Evolutionary conservation across 1,139 yeast species (phyloP).

Genomic region (Blastobotrys aristatus): DNA sequence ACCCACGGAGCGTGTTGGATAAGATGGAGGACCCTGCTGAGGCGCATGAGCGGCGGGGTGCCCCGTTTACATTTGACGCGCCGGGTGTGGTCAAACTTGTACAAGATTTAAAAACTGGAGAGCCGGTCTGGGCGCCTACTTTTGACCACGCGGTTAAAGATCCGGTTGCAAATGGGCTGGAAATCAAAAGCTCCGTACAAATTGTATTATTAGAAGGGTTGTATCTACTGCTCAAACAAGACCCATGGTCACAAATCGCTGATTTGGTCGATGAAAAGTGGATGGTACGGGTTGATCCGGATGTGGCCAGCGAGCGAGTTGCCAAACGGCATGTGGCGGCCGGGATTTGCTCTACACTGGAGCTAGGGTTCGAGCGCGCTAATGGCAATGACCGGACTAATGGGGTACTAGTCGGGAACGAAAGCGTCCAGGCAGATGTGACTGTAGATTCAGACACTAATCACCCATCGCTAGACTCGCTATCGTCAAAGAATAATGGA

Average conservation of each 20-base stretch:
- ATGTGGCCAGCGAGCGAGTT: slow-evolving; percentile 50
- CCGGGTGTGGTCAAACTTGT: slow-evolving; percentile 40
- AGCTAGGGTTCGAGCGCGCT: slow-evolving; percentile 59
- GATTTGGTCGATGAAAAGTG: slow-evolving; percentile 35
- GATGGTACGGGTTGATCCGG: slow-evolving; percentile 42
- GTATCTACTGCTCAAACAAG: slow-evolving; percentile 35
- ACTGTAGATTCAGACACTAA: slow-evolving; percentile 14
- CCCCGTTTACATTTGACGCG: slow-evolving; percentile 81
- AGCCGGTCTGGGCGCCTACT: slow-evolving; percentile 60
- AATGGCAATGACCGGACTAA: slow-evolving; percentile 66
- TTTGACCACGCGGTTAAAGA: slow-evolving; percentile 67
- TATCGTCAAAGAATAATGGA: slow-evolving; percentile 25
- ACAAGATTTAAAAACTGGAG: slow-evolving; percentile 34
- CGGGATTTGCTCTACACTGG: slow-evolving; percentile 54
- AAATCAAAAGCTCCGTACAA: slow-evolving; percentile 38
- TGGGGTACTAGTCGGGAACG: slow-evolving; percentile 49
- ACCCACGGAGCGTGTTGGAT: slow-evolving; percentile 51
- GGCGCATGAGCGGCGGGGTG: slow-evolving; percentile 68
- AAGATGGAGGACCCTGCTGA: slow-evolving; percentile 48
- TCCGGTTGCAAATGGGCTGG: slow-evolving; percentile 52
- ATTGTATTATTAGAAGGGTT: slow-evolving; percentile 58
- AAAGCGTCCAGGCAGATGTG: slow-evolving; percentile 40
- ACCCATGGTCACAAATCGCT: slow-evolving; percentile 35
- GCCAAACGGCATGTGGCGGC: slow-evolving; percentile 66
- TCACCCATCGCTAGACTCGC: slow-evolving; percentile 13